Evolutionary conservation across 2,329 filamentous ascomycete genomes (phyloP).

Genomic region (Fonsecaea nubica): DNA sequence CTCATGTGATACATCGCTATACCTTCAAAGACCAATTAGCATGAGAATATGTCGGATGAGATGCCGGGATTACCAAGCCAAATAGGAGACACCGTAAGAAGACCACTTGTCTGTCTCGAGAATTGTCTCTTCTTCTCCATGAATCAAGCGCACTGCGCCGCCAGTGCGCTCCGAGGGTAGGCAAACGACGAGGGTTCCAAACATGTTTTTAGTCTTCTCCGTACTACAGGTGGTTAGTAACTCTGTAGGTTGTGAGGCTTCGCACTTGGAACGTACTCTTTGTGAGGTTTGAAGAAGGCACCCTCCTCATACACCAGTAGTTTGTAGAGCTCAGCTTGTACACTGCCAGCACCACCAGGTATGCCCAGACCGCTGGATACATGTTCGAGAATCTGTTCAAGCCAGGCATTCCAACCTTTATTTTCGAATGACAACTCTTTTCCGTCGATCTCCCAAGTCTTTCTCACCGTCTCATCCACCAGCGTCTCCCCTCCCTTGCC

Average conservation of each 20-base stretch:
- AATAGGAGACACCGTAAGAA: conserved; percentile 38
- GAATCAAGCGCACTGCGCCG: conserved; percentile 53
- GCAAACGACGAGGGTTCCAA: conserved; percentile 59
- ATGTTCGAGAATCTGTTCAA: conserved; percentile 19
- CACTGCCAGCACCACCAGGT: conserved; percentile 42
- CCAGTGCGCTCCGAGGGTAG: conserved; percentile 58
- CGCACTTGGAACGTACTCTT: conserved; percentile 42
- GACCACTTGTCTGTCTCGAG: conserved; percentile 45
- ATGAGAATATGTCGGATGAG: not conserved
- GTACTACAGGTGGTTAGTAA: conserved; percentile 35
- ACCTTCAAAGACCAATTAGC: conserved; percentile 21
- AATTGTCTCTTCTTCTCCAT: conserved; percentile 43
- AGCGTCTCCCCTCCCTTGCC: conserved; percentile 50
- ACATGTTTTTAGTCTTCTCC: conserved; percentile 56
- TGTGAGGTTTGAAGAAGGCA: conserved; percentile 57
- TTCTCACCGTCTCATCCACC: conserved; percentile 50
- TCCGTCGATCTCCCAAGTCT: conserved; percentile 54
- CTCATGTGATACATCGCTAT: conserved; percentile 59
- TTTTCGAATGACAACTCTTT: conserved; percentile 49
- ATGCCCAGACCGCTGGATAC: conserved; percentile 21
- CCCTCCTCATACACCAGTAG: conserved; percentile 59
- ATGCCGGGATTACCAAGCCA: conserved; percentile 50
- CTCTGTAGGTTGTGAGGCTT: not conserved
- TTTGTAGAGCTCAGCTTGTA: conserved; percentile 52
- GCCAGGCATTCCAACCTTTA: conserved; percentile 43